Conservation (phyloP, 495 filamentous ascomycete species). For the Penicilliopsis zonata region DNA sequence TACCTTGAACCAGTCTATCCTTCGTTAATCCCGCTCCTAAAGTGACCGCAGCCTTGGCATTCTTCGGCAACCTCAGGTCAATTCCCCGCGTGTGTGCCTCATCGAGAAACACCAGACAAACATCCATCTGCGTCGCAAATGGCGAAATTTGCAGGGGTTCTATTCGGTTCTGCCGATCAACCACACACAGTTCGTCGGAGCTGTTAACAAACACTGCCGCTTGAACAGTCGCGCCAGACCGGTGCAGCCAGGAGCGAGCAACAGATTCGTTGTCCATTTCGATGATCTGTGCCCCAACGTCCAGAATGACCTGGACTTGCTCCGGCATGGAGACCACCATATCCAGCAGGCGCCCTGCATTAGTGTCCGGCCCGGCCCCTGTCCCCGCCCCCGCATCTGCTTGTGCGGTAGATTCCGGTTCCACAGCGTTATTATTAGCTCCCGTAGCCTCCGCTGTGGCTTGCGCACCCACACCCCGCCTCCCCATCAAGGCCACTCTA, state of each 20-base stretch:
- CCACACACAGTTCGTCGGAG: conserved; percentile 38
- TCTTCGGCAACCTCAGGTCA: conserved; percentile 51
- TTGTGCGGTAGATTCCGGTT: no score
- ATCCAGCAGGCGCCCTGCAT: conserved; percentile 34
- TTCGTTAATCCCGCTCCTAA: conserved; percentile 58
- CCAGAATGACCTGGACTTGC: conserved; percentile 48
- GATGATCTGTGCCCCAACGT: conserved; percentile 64
- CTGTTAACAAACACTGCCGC: conserved; percentile 41
- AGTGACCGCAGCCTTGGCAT: conserved; percentile 55
- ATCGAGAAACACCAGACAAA: conserved; percentile 61
- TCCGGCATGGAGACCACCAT: conserved; percentile 25
- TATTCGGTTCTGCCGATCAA: conserved; percentile 29
- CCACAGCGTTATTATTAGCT: no score
- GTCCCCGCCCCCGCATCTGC: no score
- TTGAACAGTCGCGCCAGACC: conserved; percentile 22
- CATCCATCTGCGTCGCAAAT: conserved; percentile 44
- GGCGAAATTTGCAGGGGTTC: conserved; percentile 47
- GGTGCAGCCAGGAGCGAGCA: conserved; percentile 33
- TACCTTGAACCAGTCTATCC: conserved; percentile 52
- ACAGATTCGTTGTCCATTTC: conserved; percentile 47
- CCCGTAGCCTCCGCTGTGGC: conserved; percentile 27
- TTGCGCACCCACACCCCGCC: not conserved
- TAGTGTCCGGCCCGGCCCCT: not conserved
- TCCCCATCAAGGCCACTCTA: conserved; percentile 17
- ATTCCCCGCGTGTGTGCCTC: conserved; percentile 68